Evolutionary conservation across 768 basidiomycete genomes (phyloP), one percentile per base, ranked within the genome.

Genomic region (Tylopilus cervinicoccineus): DNA sequence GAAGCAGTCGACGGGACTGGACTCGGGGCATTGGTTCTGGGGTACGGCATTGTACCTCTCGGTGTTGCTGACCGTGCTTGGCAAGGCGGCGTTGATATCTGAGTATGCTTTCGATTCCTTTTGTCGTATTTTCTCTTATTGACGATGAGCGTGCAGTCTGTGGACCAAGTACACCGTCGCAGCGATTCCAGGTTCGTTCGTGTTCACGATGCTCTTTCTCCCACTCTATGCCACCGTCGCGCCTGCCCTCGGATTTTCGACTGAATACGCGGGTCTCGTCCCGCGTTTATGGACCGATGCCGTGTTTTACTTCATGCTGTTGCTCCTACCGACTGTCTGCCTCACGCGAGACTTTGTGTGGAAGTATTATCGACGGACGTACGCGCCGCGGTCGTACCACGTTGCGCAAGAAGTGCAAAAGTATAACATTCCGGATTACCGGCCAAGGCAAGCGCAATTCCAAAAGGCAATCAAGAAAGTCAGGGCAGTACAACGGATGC

Each of bases 391-490:
- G 32, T 85, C 94, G n/a, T 99, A 98, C 67, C 96, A 99, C 62
- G 92, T 99, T 59, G 93, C 93, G 0, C 95, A 98, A 64, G 96
- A 99, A 64, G 78, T 99, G n/a, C 95, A 98, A 72, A 97, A 96
- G 71, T 97, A 94, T 74, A 95, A 96, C 67, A 85, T 96, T 48
- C 93, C 92, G 4, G 93, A 95, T 61, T 99, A 98, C 65, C 78
- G 96, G 34, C 96, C 96, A 3, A 78, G 96, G 48, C 95, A 98
- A 69, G 96, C 96, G 69, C 96, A 98, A 86, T 96, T 96, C 72
- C 93, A 97, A 69, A 96, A 97, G 66, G 96, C 96, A 14, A 99
- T 99, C 77, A 98, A 97, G 70, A 99, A 99, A 67, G 96, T 99
- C 12, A 83, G 96, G n/a, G 96, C 96, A 0, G 90, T 93, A 2